Evolutionary conservation across 129 eudicot genomes (phyloP).

Genomic region (Scalesia atractyloides): DNA sequence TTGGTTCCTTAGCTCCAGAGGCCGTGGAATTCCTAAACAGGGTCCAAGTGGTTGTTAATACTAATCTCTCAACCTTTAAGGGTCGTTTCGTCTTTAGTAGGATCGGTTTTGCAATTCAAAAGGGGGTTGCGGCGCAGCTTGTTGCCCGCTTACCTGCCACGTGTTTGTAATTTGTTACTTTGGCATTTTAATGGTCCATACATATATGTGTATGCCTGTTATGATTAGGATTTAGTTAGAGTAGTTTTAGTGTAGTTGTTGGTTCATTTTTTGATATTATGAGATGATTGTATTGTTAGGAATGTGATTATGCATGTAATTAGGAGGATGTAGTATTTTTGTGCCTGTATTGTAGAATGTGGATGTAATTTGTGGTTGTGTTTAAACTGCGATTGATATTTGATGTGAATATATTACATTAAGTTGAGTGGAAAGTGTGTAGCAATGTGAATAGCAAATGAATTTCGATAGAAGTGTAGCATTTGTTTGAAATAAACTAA

Average conservation of each 20-base stretch:
- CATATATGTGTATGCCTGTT: not conserved
- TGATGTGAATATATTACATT: not conserved
- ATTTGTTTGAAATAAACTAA: not conserved
- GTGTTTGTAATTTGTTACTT: no score
- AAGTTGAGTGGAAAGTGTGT: not conserved
- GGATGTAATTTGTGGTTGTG: constrained; percentile 3
- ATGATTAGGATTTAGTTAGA: not conserved
- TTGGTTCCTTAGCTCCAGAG: no score
- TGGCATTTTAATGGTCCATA: no score
- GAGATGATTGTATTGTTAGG: not conserved
- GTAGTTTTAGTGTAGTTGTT: not conserved
- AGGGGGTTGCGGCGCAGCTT: no score
- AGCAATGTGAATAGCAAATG: not conserved
- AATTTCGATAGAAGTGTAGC: not conserved
- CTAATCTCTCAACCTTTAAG: no score
- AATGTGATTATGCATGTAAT: not conserved
- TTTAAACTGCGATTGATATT: not conserved
- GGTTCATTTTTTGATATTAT: not conserved
- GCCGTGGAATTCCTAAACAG: no score
- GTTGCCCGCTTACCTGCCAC: no score
- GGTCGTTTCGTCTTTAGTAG: no score
- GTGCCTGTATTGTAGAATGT: constrained; percentile 2
- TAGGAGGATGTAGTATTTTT: not conserved
- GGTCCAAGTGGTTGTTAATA: no score
- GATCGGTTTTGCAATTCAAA: no score